Base-by-base conservation (phyloP, 352 stramenopile genomes). In the Phytophthora fragariae region DNA sequence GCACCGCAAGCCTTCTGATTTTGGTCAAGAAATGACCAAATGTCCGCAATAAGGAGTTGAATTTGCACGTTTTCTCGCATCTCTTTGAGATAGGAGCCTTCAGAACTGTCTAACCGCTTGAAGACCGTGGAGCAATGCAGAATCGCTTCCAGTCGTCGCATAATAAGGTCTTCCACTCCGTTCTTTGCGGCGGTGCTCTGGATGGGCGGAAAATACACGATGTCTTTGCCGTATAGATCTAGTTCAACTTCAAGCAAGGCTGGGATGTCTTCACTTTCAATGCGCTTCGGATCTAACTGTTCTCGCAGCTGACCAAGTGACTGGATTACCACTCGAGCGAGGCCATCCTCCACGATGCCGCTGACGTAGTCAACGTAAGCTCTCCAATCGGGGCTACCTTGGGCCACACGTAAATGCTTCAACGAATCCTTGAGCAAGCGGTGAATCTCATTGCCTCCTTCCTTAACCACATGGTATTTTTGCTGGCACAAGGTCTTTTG, bases 281-380 rank as follows among this genome's bases (percentile, higher is more conserved):
- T 94, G 15, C 89, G 86, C 15, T 84, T 85, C 0, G 89, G 84
- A 71, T 97, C 91, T 24, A 98, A 77, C 41, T 98, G 89, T 57
- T 96, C 83, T 54, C 92, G 82, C 15, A 98, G 69, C 21, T 85
- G 81, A 0, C 57, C 72, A 19, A 97, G 75, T 6, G 91, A 95
- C 46, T 88, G 81, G 17, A 96, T 33, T 60, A 97, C 81, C 12
- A 95, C 89, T 54, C 83, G 83, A 7, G 79, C 83, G 15, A 98
- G 77, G 0, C 92, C 92, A 44, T 93, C 88, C 61, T 97, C 91
- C 19, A 98, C 92, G 49, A 97, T 93, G 3, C 84, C 91, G 66
- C 96, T 98, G 15, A 98, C 80, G 46, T 97, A 98, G 47, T 98
- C 93, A 5, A 98, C 92, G 64, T 97, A 98, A 1, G 92, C 92